phyloP scores from a whole-genome alignment of 306 rosid species.

The Bauhinia variegata region DNA sequence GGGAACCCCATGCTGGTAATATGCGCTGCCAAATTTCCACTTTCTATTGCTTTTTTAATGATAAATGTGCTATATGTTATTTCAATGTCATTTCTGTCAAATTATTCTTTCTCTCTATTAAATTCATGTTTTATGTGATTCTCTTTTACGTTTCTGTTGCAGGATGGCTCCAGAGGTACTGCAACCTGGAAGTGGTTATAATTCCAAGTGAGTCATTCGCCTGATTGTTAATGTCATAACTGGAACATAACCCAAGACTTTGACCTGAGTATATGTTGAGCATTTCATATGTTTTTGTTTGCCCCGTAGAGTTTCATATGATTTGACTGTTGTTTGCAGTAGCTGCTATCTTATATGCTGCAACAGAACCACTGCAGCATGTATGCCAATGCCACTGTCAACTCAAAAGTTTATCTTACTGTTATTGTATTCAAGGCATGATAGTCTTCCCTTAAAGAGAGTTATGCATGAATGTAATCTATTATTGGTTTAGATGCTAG shows the following conservation, averaged over 20 bases:
- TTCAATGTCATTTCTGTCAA: not conserved
- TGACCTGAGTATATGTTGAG: not conserved
- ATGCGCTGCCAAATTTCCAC: not conserved
- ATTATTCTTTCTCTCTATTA: slow-evolving; percentile 3
- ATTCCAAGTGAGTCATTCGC: slow-evolving; percentile 81
- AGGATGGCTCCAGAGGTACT: slow-evolving; percentile 99
- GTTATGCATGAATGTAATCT: not conserved
- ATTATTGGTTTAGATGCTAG: slow-evolving; percentile 2
- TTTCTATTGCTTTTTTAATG: slow-evolving; percentile 3
- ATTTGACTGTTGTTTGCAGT: not conserved
- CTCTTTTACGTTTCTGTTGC: slow-evolving; percentile 22
- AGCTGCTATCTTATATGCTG: not conserved
- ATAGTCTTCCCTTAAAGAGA: not conserved
- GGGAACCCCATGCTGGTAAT: slow-evolving; percentile 98
- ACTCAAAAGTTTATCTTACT: not conserved
- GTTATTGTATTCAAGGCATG: not conserved
- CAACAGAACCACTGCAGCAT: not conserved
- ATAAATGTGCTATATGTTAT: too few species aligned
- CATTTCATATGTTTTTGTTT: not conserved
- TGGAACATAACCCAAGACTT: not conserved
- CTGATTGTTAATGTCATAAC: slow-evolving; percentile 4
- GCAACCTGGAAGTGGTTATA: slow-evolving; percentile 97
- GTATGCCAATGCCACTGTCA: not conserved
- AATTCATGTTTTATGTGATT: slow-evolving; percentile 20
- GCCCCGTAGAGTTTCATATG: not conserved